A percentile compares a stretch with the other conserved stretches of the same genome.
Conservation (phyloP, 768 basidiomycete genomes). For the Auricularia sp. region DNA sequence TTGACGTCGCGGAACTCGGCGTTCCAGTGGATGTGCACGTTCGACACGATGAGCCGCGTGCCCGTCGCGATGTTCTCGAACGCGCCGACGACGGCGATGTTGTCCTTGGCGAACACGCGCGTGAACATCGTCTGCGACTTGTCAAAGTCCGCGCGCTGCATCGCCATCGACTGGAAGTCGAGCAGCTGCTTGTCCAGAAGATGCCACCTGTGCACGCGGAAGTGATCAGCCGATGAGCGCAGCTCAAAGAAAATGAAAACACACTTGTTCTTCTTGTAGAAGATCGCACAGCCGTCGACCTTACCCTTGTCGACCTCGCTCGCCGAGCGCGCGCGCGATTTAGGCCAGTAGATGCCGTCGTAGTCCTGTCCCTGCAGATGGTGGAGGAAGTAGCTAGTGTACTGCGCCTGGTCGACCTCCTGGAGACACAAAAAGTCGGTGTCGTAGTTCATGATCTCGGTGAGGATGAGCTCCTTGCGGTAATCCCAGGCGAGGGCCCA, state of each 20-base stretch:
- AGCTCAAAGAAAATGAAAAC: not conserved
- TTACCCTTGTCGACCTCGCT: slow-evolving; percentile 68
- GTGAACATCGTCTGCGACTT: slow-evolving; percentile 99
- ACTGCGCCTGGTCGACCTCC: slow-evolving; percentile 88
- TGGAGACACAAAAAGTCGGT: slow-evolving; percentile 91
- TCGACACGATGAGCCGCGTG: slow-evolving; percentile 78
- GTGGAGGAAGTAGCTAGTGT: slow-evolving; percentile 81
- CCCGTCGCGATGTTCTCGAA: slow-evolving; percentile 84
- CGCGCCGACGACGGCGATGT: slow-evolving; percentile 79
- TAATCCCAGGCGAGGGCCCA: slow-evolving; percentile 98
- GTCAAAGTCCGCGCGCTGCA: slow-evolving; percentile 89
- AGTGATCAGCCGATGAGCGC: slow-evolving; percentile 1
- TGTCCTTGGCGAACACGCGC: slow-evolving; percentile 88
- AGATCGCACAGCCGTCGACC: slow-evolving; percentile 95
- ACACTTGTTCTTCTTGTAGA: slow-evolving; percentile 82
- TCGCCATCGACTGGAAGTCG: slow-evolving; percentile 87
- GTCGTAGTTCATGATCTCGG: slow-evolving; percentile 70
- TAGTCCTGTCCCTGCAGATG: slow-evolving; percentile 67
- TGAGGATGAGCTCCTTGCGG: slow-evolving; percentile 76
- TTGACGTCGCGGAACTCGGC: slow-evolving; percentile 91
- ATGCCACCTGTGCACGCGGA: slow-evolving; percentile 49
- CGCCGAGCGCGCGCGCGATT: slow-evolving; percentile 91
- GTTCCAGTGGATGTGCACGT: slow-evolving; percentile 91
- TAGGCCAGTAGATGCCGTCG: slow-evolving; percentile 85
- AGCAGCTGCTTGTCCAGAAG: slow-evolving; percentile 89